phyloP scores from a whole-genome alignment of 257 asterid genomes.

The Solanum chilense region DNA sequence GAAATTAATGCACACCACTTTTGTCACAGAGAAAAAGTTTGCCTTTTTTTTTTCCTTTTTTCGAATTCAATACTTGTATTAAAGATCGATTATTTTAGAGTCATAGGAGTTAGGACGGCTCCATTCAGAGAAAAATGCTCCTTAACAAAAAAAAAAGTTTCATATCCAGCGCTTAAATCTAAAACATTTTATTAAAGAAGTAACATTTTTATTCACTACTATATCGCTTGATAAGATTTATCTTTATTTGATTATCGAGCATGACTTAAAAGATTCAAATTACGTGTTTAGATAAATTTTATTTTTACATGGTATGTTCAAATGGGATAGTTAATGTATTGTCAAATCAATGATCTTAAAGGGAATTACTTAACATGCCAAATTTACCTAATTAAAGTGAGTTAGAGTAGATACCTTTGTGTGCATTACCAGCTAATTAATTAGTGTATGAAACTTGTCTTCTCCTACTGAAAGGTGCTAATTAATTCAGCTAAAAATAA shows the following conservation, averaged over 20 bases:
- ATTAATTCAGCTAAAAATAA: not conserved
- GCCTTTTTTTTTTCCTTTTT: no score
- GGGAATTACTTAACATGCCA: not conserved
- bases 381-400: not conserved
- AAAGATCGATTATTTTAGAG: not conserved
- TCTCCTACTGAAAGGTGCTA: constrained; percentile 12
- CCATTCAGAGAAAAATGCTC: no score
- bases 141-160: no score
- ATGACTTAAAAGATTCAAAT: not conserved
- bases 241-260: not conserved
- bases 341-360: not conserved
- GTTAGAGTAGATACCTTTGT: not conserved
- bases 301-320: not conserved
- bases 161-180: rapidly evolving
- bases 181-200: no score
- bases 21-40: not conserved
- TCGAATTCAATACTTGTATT: rapidly evolving
- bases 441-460: constrained; percentile 6
- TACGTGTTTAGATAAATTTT: no score
- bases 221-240: not conserved
- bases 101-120: no score
- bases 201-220: not conserved
- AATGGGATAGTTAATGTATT: not conserved
- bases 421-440: not conserved
- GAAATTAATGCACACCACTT: constrained; percentile 12